These are phyloP conservation scores for Aureobasidium vineae DNA, from an alignment of 2,329 filamentous ascomycete genomes.

Conservation along the genomic window DNA sequence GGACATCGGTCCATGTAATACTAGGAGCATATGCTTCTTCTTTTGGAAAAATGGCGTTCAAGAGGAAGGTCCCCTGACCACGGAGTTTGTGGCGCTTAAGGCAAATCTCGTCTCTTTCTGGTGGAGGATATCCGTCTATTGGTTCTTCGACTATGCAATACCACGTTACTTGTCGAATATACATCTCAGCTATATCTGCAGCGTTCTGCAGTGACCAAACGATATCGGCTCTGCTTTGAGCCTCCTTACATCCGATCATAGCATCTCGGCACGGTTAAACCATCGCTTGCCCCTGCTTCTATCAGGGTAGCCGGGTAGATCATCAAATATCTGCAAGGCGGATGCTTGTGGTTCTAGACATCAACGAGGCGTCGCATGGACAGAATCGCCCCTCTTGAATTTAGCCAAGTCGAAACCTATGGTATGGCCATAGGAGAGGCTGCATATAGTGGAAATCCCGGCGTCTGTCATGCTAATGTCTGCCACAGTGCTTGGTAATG, in stretches of 20 bases:
- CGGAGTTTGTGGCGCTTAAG: slow-evolving; percentile 9
- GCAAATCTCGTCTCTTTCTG: slow-evolving; percentile 18
- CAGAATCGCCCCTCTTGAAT: slow-evolving; percentile 8
- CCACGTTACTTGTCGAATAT: neutral
- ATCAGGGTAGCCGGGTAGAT: slow-evolving; percentile 8
- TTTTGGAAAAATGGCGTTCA: neutral
- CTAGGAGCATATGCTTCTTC: neutral
- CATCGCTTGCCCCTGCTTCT: neutral
- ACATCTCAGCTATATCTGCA: slow-evolving; percentile 5
- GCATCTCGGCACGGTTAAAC: slow-evolving; percentile 14
- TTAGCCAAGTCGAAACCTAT: slow-evolving; percentile 12
- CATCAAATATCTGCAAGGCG: slow-evolving; percentile 10
- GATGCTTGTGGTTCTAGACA: neutral
- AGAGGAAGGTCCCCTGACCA: neutral
- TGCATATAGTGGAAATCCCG: neutral
- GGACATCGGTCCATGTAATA: slow-evolving; percentile 5
- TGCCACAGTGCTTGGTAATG: slow-evolving; percentile 17
- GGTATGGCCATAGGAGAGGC: neutral
- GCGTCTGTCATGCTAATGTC: neutral
- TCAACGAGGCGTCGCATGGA: neutral
- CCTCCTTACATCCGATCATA: slow-evolving; percentile 3
- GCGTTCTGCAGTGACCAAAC: neutral
- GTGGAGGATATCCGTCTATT: neutral
- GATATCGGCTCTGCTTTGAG: neutral
- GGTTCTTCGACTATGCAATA: neutral